A percentile compares a stretch with the other conserved stretches of the same genome.
Evolutionary conservation across 495 filamentous ascomycete genomes (phyloP).

Genomic region (Lasiosphaeris hirsuta): DNA sequence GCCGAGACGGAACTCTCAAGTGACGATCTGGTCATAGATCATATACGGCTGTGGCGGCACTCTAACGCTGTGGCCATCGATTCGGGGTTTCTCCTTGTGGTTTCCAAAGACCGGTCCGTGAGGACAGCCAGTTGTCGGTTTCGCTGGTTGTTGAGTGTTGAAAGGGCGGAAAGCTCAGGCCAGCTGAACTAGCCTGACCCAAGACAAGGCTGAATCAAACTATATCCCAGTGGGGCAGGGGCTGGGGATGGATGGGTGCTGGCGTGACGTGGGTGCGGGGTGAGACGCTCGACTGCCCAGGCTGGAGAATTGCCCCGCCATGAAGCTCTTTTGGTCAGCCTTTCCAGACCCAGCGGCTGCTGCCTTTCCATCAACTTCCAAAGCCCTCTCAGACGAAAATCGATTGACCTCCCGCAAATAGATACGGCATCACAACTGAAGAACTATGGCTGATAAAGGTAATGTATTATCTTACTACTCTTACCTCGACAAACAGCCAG

Average conservation of each 20-base stretch:
- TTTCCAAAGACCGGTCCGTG: no score
- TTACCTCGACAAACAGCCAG: background rate
- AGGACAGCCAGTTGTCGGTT: no score
- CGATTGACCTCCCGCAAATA: background rate
- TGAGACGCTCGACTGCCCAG: background rate
- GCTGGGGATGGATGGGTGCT: slow-evolving; percentile 1
- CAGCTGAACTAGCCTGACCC: no score
- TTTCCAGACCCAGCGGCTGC: background rate
- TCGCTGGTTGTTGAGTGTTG: no score
- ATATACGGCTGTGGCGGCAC: no score
- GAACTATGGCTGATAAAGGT: slow-evolving; percentile 30
- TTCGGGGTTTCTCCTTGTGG: no score
- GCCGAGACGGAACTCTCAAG: no score
- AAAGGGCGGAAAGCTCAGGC: no score
- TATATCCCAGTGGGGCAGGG: background rate
- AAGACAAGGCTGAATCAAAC: no score
- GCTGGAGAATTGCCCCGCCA: slow-evolving; percentile 15
- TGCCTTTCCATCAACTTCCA: slow-evolving; percentile 27
- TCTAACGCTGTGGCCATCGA: no score
- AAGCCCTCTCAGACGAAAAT: slow-evolving; percentile 1
- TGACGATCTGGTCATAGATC: no score
- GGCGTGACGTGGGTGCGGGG: slow-evolving; percentile 11
- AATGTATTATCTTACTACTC: background rate
- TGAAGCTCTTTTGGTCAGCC: slow-evolving; percentile 3
- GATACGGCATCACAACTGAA: background rate